These are phyloP conservation scores for Termitomyces sp. DNA, from an alignment of 768 basidiomycete genomes.

Conservation along the genomic window DNA sequence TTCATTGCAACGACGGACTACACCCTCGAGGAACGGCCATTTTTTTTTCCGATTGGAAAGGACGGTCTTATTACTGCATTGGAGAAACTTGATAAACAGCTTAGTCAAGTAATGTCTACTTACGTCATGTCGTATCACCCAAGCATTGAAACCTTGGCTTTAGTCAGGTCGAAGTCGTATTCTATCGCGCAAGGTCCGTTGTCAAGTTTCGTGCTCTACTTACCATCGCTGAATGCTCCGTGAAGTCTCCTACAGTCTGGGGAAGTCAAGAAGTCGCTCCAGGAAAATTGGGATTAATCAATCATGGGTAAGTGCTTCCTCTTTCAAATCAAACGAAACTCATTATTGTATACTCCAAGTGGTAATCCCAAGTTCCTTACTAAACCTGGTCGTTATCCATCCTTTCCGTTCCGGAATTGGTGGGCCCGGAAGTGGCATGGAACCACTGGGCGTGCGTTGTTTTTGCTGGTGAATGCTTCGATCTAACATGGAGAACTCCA, in stretches of 20 bases:
- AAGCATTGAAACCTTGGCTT: not conserved
- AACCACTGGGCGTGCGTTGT: conserved; percentile 54
- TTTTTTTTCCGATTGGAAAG: conserved; percentile 64
- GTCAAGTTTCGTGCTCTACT: not conserved
- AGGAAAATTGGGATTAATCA: conserved; percentile 68
- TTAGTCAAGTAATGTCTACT: conserved; percentile 35
- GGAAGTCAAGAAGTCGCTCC: conserved; percentile 67
- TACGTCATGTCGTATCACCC: conserved; percentile 1
- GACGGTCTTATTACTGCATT: conserved; percentile 66
- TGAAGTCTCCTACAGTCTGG: conserved; percentile 58
- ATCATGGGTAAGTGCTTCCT: conserved; percentile 47
- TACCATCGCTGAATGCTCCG: not conserved
- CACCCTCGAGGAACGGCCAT: conserved; percentile 51
- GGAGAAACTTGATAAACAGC: conserved; percentile 60
- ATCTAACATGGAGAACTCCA: not conserved
- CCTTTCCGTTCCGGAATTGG: conserved; percentile 75
- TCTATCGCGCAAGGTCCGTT: conserved; percentile 54
- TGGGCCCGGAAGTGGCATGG: conserved; percentile 76
- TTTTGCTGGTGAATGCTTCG: not conserved
- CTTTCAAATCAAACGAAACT: not conserved
- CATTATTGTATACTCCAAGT: conserved; percentile 22
- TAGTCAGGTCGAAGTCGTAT: conserved; percentile 54
- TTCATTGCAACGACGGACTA: conserved; percentile 47
- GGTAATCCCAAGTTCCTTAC: conserved; percentile 74
- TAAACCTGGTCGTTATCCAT: conserved; percentile 72